Conservation (phyloP, 805 yeast genomes). For the Ogataea ramenticola region DNA sequence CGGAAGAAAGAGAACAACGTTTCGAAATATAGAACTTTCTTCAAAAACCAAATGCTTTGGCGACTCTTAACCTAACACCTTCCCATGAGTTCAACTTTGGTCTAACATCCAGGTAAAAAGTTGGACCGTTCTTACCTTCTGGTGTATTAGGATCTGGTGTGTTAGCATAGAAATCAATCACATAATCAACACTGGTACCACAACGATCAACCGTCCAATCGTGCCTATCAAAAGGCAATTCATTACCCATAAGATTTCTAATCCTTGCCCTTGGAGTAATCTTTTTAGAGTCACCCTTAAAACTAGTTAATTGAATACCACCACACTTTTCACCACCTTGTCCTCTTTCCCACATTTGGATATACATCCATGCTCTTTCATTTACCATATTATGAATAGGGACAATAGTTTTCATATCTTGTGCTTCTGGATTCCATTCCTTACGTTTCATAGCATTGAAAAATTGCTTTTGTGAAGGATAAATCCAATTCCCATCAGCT, state of each 20-base stretch:
- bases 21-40: too few relatives aligned
- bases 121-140: constrained; percentile 31
- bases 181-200: constrained; percentile 79
- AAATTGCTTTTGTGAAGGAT: constrained; percentile 93
- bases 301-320: constrained; percentile 76
- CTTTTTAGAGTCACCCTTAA: constrained; percentile 82
- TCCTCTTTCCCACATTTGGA: constrained; percentile 70
- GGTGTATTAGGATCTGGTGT: constrained; percentile 37
- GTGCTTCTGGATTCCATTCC: constrained; percentile 74
- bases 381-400: constrained; percentile 93
- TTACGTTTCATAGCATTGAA: constrained; percentile 91
- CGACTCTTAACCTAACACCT: constrained; percentile 66
- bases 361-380: constrained; percentile 87
- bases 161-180: constrained; percentile 76
- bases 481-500: constrained; percentile 70
- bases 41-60: constrained; percentile 50
- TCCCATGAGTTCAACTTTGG: constrained; percentile 82
- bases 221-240: constrained; percentile 89
- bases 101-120: constrained; percentile 79
- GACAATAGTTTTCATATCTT: constrained; percentile 84
- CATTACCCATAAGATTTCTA: constrained; percentile 56
- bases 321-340: constrained; percentile 64
- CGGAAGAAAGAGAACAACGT: too few relatives aligned
- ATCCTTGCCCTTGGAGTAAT: constrained; percentile 84
- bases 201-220: constrained; percentile 90